Base-by-base conservation (phyloP, 2,329 filamentous ascomycete species). In the Colletotrichum sp. region DNA sequence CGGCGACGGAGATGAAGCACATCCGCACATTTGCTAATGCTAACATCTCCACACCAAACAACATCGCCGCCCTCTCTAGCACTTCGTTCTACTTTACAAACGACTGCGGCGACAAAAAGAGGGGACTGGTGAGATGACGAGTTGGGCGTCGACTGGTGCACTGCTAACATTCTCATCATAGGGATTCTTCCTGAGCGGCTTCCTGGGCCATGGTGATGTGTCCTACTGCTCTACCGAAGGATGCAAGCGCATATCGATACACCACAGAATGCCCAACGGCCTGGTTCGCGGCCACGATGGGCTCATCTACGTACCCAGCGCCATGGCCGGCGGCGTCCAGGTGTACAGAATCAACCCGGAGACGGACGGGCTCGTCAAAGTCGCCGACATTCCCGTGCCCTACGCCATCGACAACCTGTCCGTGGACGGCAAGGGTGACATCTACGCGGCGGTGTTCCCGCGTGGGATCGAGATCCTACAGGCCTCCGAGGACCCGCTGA, bases 221-320 rank as follows among this genome's bases (percentile, higher is more conserved):
- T 77, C 79, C 1, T 80, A 81, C 67, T 85, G 84, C 60, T 69
- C 76, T 15, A 57, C 67, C 1, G 36, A 43, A 1, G 81, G 78
- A 15, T 82, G 82, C 73, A 79, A 69, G 24, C 67, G 77, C 5
- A 80, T 80, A 1, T 78, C 77, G 0, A 32, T 59, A 1, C 79
- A 80, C 10, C 77, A 82, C 4, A 72, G 75, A 15, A 81, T 79
- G 59, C 83, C 84, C 36, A 85, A 85, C 57, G 83, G 84, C 1
- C 77, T 85, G 3, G 73, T 72, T 1, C 77, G 32, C 3, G 79
- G 78, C 26, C 73, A 71, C 8, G 80, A 82, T 16, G 80, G 80
- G 7, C 77, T 80, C 0, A 43, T 85, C 12, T 85, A 84, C 60
- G 78, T 85, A 2, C 83, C 83, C 0, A 80, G 79, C 71, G 79